phyloP scores from a whole-genome alignment of 1,284 basidiomycete species.

The Exobasidium rhododendri region DNA sequence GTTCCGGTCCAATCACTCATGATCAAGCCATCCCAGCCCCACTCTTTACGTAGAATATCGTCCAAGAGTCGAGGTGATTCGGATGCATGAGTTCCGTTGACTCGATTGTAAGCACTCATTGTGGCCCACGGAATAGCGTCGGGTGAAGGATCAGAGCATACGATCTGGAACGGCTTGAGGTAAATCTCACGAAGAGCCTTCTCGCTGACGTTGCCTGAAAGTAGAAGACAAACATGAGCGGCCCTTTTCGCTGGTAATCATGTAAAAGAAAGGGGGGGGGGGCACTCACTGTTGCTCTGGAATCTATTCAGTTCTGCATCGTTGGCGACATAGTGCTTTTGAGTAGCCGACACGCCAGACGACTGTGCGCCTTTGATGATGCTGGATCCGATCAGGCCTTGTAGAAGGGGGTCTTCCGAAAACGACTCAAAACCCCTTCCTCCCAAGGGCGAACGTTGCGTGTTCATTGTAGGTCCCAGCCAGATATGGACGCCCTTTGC shows the following conservation, averaged over 20 bases:
- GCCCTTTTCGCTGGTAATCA: background rate
- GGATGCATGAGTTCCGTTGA: constrained; percentile 68
- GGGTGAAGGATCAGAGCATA: background rate
- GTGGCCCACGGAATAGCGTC: background rate
- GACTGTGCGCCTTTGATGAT: background rate
- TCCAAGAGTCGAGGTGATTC: constrained; percentile 67
- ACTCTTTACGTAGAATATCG: constrained; percentile 67
- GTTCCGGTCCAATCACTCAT: constrained; percentile 48
- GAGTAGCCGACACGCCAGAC: background rate
- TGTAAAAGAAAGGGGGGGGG: too few relatives aligned
- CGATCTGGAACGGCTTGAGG: constrained; percentile 2
- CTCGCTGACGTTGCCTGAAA: background rate
- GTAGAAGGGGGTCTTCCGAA: constrained; percentile 12
- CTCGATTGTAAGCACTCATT: constrained; percentile 52
- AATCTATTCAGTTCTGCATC: background rate
- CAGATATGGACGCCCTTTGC: background rate
- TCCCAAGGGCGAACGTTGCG: background rate
- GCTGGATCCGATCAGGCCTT: background rate
- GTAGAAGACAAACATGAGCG: background rate
- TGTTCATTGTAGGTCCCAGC: constrained; percentile 13
- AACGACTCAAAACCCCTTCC: constrained; percentile 11
- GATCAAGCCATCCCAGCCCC: constrained; percentile 71
- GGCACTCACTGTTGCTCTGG: background rate
- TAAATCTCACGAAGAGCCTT: constrained; percentile 3
- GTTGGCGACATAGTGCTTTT: constrained; percentile 11